Base-by-base conservation (phyloP, 805 yeast species). In the Metschnikowia kofuensis region DNA sequence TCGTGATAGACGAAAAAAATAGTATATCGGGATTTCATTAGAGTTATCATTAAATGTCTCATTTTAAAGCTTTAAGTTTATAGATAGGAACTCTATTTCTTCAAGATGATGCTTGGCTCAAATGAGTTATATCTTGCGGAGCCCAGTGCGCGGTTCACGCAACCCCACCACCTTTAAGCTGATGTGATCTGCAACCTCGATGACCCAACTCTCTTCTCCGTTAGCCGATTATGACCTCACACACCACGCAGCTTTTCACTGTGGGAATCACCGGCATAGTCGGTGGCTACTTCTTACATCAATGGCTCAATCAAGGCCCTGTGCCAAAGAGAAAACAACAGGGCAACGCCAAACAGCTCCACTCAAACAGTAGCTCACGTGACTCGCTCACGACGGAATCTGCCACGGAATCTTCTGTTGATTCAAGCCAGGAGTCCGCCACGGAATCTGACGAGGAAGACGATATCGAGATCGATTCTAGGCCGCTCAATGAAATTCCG, bases 401-500 rank as follows among this genome's bases (percentile, higher is more conserved):
- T 8, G 26, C 35, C 35, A 39, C 42, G 26, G 48, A 44, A 38
- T 14, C 38, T n/a, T 44, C 47, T 12, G n/a, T 48, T 7, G 55
- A 64, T 31, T 38, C 66, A 6, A 43, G 41, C 14, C 38, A 51
- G 14, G 55, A 50, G 38, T 36, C 48, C 6, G 46, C 40, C 13
- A 35, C 43, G 16, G 51, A 45, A 29, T 52, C 52, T 11, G 79
- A 74, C 4, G 77, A 74, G 11, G 84, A 80, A 21, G 80, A 75
- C 43, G 83, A 77, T 28, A 63, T 77, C 30, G 86, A 82, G 45
- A 74, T 85, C 42, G 80, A 86, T 54, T 83, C 89, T 0, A 66
- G 72, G 0, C 67, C 79, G 1, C 67, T 87, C 54, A 85, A 85
- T 57, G 82, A 78, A 14, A 68, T 86, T 2, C 87, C 87, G 0